Evolutionary conservation across 352 stramenopile species (phyloP), one percentile per base, ranked within the genome.

Genomic region (Pythium apleroticum): DNA sequence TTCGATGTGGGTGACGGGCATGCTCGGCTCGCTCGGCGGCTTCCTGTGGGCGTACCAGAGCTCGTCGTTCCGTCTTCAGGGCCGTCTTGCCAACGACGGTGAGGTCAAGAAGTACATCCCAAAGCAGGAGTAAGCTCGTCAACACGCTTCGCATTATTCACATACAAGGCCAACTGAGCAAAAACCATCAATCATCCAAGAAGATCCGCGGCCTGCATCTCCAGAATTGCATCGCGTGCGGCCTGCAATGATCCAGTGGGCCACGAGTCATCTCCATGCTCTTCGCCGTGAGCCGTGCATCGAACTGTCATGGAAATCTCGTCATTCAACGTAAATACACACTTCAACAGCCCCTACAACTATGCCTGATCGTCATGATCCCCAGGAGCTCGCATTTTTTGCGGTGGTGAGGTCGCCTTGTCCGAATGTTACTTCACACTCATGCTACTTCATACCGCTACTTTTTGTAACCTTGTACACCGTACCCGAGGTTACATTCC

Each of bases 21-120:
- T 93, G 17, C 66, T 95, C 20, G 86, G 86, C 71, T 90, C 80
- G 31, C 65, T 93, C 43, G 86, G 83, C 46, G 86, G 84, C 61
- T 90, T 89, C 63, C 43, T 95, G 68, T 90, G 76, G 77, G 82
- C 86, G 28, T 95, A 84, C 71, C 84, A 95, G 77, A 93, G 81
- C 75, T 92, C 83, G 62, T 86, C 75, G 28, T 88, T 91, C 68
- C 81, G 83, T 68, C 80, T 95, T 48, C 81, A 92, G 72, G 84
- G 86, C 45, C 91, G 80, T 75, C 74, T 81, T 57, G 62, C 71
- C 24, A 93, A 91, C 69, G 61, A 58, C 43, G 66, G 73, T 45
- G 80, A 91, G 59, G 82, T 91, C 46, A 66, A 80, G 71, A 76
- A 82, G 65, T 88, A 87, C 76, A 87, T 90, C 46, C 31, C 52